Base-by-base conservation (phyloP, 768 basidiomycete species). In the Suillus subaureus region DNA sequence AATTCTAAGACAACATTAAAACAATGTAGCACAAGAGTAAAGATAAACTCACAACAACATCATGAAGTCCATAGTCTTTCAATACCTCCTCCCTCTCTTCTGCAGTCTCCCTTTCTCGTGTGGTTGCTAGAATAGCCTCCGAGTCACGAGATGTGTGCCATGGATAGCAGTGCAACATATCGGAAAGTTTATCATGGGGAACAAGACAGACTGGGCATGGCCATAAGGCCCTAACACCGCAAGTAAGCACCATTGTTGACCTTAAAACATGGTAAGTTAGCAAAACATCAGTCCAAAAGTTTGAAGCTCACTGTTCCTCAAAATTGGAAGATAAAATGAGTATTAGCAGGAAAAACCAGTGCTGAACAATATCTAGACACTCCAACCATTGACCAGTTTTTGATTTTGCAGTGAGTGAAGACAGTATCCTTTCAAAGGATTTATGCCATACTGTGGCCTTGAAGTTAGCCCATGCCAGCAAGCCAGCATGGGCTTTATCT, bases 1-100 rank as follows among this genome's bases (percentile, higher is more conserved):
- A 74, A 72, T 80, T 57, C 18, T 52, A 60, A 4, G 40, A 57
- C 2, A n/a, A 66, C 6, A 64, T 51, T 33, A 40, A 18, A 58
- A n/a, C n/a, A 47, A 47, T 11, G 1, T 47, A n/a, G n/a, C 0
- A 2, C 4, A 5, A 47, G 45, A 47, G 45, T n/a, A 12, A n/a
- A 47, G 45, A 47, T 47, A n/a, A 47, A 2, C 45, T 47, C 45
- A 47, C 45, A 0, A 6, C 0, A 4, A 47, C n/a, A 47, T 47
- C n/a, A 47, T 0, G n/a, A n/a, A 47, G 45, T n/a, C n/a, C 21
- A n/a, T 47, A 47, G 3, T n/a, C n/a, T 47, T 47, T 47, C 6
- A 47, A 5, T 47, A n/a, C 45, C 45, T 47, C 45, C 45, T 47
- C 45, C 45, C 45, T 47, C 45, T 47, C n/a, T n/a, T 47, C 45